Conservation (phyloP, 2,329 filamentous ascomycete genomes). For the Neofusicoccum ribis region DNA sequence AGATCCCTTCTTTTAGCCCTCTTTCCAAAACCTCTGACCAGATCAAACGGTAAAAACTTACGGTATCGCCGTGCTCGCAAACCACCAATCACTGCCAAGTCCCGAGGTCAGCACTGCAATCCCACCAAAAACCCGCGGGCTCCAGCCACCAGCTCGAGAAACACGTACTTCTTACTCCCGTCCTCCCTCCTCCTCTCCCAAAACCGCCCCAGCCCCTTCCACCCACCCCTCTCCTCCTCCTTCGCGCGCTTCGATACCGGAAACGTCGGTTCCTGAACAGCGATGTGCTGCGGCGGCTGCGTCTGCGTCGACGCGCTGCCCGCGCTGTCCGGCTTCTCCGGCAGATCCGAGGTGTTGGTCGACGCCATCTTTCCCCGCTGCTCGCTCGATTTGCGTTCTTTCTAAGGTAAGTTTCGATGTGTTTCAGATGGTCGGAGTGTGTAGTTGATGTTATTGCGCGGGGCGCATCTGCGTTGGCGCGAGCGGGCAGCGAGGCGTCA, state of each 20-base stretch:
- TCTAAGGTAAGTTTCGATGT: too few species aligned
- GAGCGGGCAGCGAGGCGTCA: not conserved
- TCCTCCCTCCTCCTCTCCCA: slow-evolving; percentile 4
- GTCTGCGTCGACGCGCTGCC: not conserved
- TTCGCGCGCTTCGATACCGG: not conserved
- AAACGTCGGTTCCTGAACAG: not conserved
- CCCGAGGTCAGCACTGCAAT: not conserved
- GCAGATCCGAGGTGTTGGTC: not conserved
- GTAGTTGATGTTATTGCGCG: not conserved
- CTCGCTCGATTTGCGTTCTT: too few species aligned
- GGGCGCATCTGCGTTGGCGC: not conserved
- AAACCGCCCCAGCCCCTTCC: not conserved
- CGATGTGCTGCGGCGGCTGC: not conserved
- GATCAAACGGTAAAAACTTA: not conserved
- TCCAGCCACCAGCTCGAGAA: too few species aligned
- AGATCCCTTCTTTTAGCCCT: not conserved
- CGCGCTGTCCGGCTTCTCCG: not conserved
- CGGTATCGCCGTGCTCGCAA: slow-evolving; percentile 40
- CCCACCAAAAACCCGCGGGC: not conserved
- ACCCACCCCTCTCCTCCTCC: not conserved
- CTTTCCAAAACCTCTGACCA: too few species aligned
- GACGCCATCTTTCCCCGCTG: not conserved
- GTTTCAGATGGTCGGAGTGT: not conserved
- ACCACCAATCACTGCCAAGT: slow-evolving; percentile 38
- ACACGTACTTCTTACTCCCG: slow-evolving; percentile 6